A percentile compares a stretch with the other conserved stretches of the same genome.
Evolutionary conservation across 1,284 basidiomycete species (phyloP).

Genomic region (Moesziomyces aphidis): DNA sequence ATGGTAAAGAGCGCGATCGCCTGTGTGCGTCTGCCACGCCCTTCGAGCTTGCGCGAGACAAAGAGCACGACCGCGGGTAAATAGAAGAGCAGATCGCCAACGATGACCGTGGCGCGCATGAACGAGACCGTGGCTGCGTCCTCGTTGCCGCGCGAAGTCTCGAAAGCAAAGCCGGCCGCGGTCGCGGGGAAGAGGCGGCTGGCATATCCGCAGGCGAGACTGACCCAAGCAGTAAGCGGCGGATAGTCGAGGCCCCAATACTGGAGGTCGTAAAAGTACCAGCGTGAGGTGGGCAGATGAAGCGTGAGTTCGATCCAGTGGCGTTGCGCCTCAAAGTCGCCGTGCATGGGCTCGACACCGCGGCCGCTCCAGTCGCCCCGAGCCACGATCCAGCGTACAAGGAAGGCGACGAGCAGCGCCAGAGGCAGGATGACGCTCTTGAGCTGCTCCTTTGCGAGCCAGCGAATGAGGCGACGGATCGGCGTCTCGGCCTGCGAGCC

Average conservation of each 20-base stretch:
- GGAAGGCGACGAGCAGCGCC: constrained; percentile 24
- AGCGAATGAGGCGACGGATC: constrained; percentile 52
- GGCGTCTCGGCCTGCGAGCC: constrained; percentile 52
- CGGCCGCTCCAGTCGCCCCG: constrained; percentile 72
- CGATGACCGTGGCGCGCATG: constrained; percentile 82
- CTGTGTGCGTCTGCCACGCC: constrained; percentile 57
- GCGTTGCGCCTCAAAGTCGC: constrained; percentile 92
- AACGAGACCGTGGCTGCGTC: constrained; percentile 73
- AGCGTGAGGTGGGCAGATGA: constrained; percentile 78
- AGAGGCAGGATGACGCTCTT: constrained; percentile 26
- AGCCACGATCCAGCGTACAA: constrained; percentile 54
- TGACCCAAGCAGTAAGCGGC: constrained; percentile 80
- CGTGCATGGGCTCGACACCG: constrained; percentile 81
- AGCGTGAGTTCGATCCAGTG: constrained; percentile 93
- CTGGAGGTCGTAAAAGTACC: constrained; percentile 86
- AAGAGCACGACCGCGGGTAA: constrained; percentile 73
- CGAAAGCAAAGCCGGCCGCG: constrained; percentile 73
- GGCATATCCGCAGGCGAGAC: constrained; percentile 41
- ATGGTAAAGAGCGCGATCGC: constrained; percentile 70
- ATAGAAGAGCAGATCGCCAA: constrained; percentile 79
- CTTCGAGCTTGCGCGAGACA: constrained; percentile 51
- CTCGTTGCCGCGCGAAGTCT: constrained; percentile 82
- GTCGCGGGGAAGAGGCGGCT: constrained; percentile 38
- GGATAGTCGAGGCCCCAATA: constrained; percentile 90
- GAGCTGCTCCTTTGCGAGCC: constrained; percentile 53